Conservation (phyloP, 768 basidiomycete genomes). For the Collybiopsis luxurians region DNA sequence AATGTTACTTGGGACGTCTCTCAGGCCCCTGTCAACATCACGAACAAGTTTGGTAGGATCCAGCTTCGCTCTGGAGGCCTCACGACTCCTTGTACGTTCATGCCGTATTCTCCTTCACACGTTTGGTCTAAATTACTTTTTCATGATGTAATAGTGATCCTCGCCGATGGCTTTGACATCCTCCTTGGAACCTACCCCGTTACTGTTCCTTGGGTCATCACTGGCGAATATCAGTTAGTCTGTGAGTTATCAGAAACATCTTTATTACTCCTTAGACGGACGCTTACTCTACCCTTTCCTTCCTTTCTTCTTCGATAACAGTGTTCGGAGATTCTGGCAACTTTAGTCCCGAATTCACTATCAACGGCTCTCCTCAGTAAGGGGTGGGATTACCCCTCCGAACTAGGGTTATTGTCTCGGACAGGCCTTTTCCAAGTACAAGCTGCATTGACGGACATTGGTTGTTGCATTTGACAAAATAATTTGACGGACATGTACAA, state of each 20-base stretch:
- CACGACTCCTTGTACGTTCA: constrained; percentile 21
- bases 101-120: neutral
- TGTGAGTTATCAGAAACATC: constrained; percentile 17
- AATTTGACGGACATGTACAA: too few species aligned
- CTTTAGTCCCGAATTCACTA: constrained; percentile 29
- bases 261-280: too few species aligned
- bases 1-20: constrained; percentile 26
- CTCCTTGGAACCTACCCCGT: constrained; percentile 20
- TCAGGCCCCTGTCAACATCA: constrained; percentile 37
- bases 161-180: constrained; percentile 27
- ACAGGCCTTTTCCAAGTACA: too few species aligned
- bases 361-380: constrained; percentile 8
- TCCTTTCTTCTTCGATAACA: constrained; percentile 5
- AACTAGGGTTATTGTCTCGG: too few species aligned
- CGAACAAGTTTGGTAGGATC: constrained; percentile 39
- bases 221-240: constrained; percentile 30
- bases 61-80: constrained; percentile 30
- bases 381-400: neutral
- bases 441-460: too few species aligned
- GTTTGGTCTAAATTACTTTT: neutral
- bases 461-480: too few species aligned
- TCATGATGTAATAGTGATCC: constrained; percentile 18
- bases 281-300: neutral
- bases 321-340: constrained; percentile 38
- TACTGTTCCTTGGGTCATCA: constrained; percentile 24